Evolutionary conservation across 345 rosid species (phyloP), one percentile per base, ranked within the genome.

Genomic region (Eucalyptus dawsonii): DNA sequence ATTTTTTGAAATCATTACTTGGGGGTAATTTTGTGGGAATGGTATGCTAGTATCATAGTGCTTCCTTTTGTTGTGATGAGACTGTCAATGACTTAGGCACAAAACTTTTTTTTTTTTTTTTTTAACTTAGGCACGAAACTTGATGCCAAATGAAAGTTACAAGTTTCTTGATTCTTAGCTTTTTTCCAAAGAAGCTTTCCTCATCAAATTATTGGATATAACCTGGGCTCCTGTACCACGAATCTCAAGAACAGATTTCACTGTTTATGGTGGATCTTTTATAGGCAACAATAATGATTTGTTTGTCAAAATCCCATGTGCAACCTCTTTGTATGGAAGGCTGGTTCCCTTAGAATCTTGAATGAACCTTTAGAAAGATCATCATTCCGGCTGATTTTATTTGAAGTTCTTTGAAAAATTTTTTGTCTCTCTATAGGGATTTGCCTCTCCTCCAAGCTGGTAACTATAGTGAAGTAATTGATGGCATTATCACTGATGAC

Each of bases 391-490:
- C 31, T 69, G 22, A 69, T 69, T 42, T 69, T 69, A 69, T 69
- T 16, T 69, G 80, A 69, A 69, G 42, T 69, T 31, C 83, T 44
- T 24, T 37, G 44, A 11, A 40, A 37, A 72, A 3, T 1, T 19
- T 3, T 19, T 85, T 86, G 54, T 40, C 34, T 86, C 9, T 58
- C 13, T 88, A n/a, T 11, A 98, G 99, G 99, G 99, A 98, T 95
- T 89, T 87, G 50, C 92, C 96, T 91, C 89, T 97, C 86, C 93
- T 98, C 89, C 81, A 81, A 51, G 54, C 87, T 87, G 95, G 95
- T 60, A 89, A 92, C 85, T 98, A 96, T 90, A 94, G 94, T 88
- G 96, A 93, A 89, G 91, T 93, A 27, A 91, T 90, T 88, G 94
- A 93, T 90, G 96, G 88, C 51, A 83, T 51, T 67, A 51, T 89